These are phyloP conservation scores for Blastobotrys persicus DNA, from an alignment of 1,139 yeast species.

Conservation along the genomic window DNA sequence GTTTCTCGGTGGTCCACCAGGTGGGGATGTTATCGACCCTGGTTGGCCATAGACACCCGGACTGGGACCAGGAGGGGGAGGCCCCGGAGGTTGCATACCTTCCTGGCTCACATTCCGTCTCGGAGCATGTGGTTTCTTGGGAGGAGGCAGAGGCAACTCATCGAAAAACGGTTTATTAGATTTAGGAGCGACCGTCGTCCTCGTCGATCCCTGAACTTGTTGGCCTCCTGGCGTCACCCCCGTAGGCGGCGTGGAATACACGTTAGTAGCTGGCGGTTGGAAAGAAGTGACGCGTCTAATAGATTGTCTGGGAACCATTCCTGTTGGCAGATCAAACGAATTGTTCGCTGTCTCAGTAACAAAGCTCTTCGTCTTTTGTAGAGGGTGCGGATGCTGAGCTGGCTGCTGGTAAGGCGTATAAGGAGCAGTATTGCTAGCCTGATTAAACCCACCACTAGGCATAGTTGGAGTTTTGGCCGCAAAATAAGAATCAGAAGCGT, in stretches of 20 bases:
- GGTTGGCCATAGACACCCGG: no score
- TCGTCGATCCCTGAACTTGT: slow-evolving; percentile 10
- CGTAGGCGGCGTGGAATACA: slow-evolving; percentile 13
- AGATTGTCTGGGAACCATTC: slow-evolving; percentile 46
- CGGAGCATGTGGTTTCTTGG: slow-evolving; percentile 2
- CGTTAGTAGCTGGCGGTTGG: slow-evolving; percentile 19
- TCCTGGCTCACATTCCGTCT: slow-evolving; percentile 2
- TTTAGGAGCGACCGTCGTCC: neutral
- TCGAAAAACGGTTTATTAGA: slow-evolving; percentile 50
- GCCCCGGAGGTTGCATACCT: neutral
- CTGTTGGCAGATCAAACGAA: slow-evolving; percentile 70
- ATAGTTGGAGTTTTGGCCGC: neutral
- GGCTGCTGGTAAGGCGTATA: slow-evolving; percentile 31
- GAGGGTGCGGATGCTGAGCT: slow-evolving; percentile 10
- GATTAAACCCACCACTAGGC: neutral
- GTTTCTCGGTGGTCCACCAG: slow-evolving; percentile 9
- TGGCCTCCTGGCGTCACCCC: slow-evolving; percentile 6
- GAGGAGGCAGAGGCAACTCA: slow-evolving; percentile 44
- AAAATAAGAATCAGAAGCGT: neutral
- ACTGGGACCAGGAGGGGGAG: slow-evolving; percentile 1
- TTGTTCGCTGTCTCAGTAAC: slow-evolving; percentile 22
- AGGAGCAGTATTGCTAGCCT: neutral
- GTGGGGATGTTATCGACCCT: slow-evolving; percentile 2
- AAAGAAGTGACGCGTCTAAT: slow-evolving; percentile 16
- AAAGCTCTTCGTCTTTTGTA: slow-evolving; percentile 19